Evolutionary conservation across 257 asterid genomes (phyloP), one percentile per base, ranked within the genome.

Genomic region (Lycium barbarum): DNA sequence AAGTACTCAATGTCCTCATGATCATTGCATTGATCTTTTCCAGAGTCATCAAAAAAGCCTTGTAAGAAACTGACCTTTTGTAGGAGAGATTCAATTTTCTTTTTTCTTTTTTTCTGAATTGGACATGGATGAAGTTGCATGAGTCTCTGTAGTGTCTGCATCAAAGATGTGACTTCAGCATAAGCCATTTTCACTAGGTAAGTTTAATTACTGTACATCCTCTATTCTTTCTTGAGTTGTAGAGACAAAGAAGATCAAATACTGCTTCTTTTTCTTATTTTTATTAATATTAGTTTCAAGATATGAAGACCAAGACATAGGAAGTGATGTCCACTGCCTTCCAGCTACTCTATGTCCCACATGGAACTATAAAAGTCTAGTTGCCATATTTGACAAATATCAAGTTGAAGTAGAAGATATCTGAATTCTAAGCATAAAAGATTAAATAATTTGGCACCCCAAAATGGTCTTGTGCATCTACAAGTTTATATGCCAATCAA

Each of bases 1-100:
- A 87, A 45, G 10, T 47, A 7, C 83, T 84, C 82, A 54, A 83
- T 72, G 35, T 58, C 62, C 43, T 22, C 66, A 3, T 43, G n/a
- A 59, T 14, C 83, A 1, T 26, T 26, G 33, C 33, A 26, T 26
- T 26, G 33, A 26, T 26, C 33, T 78, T 79, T 78, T 72, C 47
- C 87, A 43, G 70, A 79, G 51, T 15, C 86, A 53, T 86, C 86
- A 78, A 85, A 79, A 83, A 87, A 84, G 71, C 54, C 84, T 71
- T 83, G 82, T 17, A 85, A 55, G 81, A 76, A 45, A 62, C 22
- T n/a, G 51, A 87, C 54, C 80, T 67, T 59, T 61, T 87, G 83
- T 2, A 40, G 20, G 38, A 87, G 55, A 67, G 55, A 40, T 78
- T 83, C 43, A 61, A 87, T 51, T 40, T 78, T 85, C 54, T 82